Evolutionary conservation across 306 rosid genomes (phyloP).

Genomic region (Argentina anserina): DNA sequence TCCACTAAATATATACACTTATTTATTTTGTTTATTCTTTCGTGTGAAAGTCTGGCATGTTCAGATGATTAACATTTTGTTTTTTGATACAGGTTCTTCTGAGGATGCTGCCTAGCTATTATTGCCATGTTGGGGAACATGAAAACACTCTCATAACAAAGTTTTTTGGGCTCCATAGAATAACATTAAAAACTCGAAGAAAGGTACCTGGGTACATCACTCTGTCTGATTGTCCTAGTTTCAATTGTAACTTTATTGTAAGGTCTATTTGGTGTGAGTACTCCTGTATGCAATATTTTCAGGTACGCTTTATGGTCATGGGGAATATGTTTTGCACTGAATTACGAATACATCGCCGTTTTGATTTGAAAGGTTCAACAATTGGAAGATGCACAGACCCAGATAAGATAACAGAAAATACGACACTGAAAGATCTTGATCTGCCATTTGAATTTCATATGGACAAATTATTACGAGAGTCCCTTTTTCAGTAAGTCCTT

Average conservation of each 20-base stretch:
- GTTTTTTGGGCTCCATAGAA: conserved; percentile 86
- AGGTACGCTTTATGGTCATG: conserved; percentile 98
- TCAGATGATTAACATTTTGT: conserved; percentile 7
- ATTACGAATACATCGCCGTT: conserved; percentile 79
- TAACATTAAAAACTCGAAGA: conserved; percentile 67
- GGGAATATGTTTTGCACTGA: conserved; percentile 97
- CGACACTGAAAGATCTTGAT: conserved; percentile 92
- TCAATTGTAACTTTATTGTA: conserved; percentile 17
- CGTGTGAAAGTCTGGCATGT: background rate
- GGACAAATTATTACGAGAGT: conserved; percentile 88
- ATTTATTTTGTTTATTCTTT: no score
- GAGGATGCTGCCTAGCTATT: conserved; percentile 86
- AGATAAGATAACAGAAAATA: conserved; percentile 50
- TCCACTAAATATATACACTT: no score
- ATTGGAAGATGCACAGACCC: conserved; percentile 67
- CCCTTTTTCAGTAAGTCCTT: conserved; percentile 65
- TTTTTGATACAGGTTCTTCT: conserved; percentile 58
- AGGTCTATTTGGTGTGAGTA: conserved; percentile 13
- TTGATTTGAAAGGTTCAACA: conserved; percentile 91
- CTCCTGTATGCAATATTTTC: conserved; percentile 28
- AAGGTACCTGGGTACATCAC: conserved; percentile 51
- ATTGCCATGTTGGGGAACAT: conserved; percentile 60
- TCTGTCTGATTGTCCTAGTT: conserved; percentile 21
- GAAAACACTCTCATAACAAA: conserved; percentile 96
- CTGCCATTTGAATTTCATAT: conserved; percentile 73